Evolutionary conservation across 2,329 filamentous ascomycete species (phyloP).

Genomic region (Helotiales sp.): DNA sequence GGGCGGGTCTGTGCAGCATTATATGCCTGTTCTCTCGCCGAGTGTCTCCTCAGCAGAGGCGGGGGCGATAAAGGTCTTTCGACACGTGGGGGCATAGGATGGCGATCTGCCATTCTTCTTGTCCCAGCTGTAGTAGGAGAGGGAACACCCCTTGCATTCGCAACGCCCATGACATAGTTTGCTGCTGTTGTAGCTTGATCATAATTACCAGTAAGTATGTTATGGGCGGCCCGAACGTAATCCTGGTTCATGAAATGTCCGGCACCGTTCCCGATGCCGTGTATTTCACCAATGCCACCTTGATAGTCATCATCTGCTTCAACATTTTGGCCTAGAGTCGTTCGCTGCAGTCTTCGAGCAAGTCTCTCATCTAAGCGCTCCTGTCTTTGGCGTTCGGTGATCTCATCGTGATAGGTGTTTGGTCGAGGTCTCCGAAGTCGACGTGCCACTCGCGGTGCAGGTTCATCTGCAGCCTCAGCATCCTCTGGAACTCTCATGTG

Average conservation of each 20-base stretch:
- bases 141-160: constrained; percentile 23
- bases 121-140: constrained; percentile 11
- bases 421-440: constrained; percentile 33
- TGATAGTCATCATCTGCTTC: constrained; percentile 39
- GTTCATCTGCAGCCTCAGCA: constrained; percentile 12
- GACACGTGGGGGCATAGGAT: constrained; percentile 17
- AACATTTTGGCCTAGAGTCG: constrained; percentile 32
- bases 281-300: constrained; percentile 44
- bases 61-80: constrained; percentile 16
- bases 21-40: constrained; percentile 27
- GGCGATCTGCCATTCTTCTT: constrained; percentile 23
- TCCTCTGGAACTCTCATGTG: constrained; percentile 50
- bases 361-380: constrained; percentile 49
- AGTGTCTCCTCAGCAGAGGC: constrained; percentile 29
- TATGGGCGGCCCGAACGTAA: constrained; percentile 44
- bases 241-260: constrained; percentile 63
- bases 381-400: constrained; percentile 40
- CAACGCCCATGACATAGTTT: constrained; percentile 33
- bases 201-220: constrained; percentile 36
- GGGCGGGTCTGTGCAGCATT: constrained; percentile 20
- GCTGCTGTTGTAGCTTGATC: constrained; percentile 36
- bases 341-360: constrained; percentile 50
- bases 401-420: constrained; percentile 37
- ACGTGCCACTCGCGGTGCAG: constrained; percentile 36
- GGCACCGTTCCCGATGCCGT: constrained; percentile 50